Base-by-base conservation (phyloP, 345 rosid genomes). In the Eutrema japonicum region DNA sequence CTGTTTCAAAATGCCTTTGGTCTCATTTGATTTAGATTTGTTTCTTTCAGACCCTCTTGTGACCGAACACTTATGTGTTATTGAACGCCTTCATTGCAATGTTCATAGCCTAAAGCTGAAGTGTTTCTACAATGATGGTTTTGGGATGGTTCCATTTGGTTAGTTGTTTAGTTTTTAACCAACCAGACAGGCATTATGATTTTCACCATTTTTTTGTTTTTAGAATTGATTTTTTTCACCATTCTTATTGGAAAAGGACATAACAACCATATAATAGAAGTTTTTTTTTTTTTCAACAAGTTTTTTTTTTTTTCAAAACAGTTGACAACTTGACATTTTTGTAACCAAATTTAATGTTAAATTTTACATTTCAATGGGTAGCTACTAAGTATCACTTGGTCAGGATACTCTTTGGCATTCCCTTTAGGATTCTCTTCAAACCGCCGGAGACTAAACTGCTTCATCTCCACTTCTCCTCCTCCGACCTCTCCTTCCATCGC, bases 371-470 rank as follows among this genome's bases (percentile, higher is more conserved):
- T 33, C 38, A 67, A 11, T 10, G 36, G 40, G 42, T 5, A 10
- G 42, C 22, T 33, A 56, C 9, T 61, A 54, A 68, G 74, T 10
- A 71, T 62, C 56, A 85, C 88, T 74, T 89, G 89, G 52, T 84
- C 90, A 55, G 47, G 85, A 29, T 54, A 76, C 49, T 81, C 85
- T 46, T 93, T 90, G 1, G 27, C 64, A 53, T 89, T 90, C 33
- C 98, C 97, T 67, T 64, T 71, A 3, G 89, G 90, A 69, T 85
- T 85, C 40, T 73, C 81, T 70, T 69, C 46, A 69, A 95, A 91
- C 73, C 97, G 80, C 6, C 59, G 79, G 4, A 89, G 83, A 77
- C 83, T 82, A 45, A 91, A 90, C 42, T 80, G 60, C 73, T 77
- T 70, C 37, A 86, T 53, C 59, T 86, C 95, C 68, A 82, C 82